phyloP scores from a whole-genome alignment of 2,329 filamentous ascomycete species.

The Herpomyces periplanetae region DNA sequence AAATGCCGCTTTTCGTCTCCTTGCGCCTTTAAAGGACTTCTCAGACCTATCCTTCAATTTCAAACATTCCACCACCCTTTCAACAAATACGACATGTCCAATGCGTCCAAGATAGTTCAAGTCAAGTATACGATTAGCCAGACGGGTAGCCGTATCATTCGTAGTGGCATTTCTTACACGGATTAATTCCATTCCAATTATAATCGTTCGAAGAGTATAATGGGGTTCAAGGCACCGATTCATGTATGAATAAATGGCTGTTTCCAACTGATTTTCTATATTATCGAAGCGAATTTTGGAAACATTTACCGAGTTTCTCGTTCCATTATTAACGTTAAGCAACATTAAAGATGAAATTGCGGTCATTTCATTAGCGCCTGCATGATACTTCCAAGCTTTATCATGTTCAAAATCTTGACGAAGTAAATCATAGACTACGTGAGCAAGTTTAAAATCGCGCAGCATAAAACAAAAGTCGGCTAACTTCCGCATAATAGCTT shows the following conservation, averaged over 20 bases:
- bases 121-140: constrained; percentile 44
- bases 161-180: constrained; percentile 37
- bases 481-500: constrained; percentile 66
- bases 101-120: constrained; percentile 29
- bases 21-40: constrained; percentile 22
- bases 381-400: constrained; percentile 86
- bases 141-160: constrained; percentile 50
- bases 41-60: constrained; percentile 26
- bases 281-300: constrained; percentile 24
- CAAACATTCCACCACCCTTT: constrained; percentile 55
- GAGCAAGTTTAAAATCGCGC: constrained; percentile 66
- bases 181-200: constrained; percentile 40
- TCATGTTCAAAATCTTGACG: constrained; percentile 65
- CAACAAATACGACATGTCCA: constrained; percentile 44
- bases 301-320: too few relatives aligned
- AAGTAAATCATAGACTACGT: constrained; percentile 64
- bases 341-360: constrained; percentile 45
- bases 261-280: constrained; percentile 54
- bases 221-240: constrained; percentile 44
- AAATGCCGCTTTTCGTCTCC: constrained; percentile 47
- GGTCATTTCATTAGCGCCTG: constrained; percentile 77
- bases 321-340: constrained; percentile 23
- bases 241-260: constrained; percentile 63
- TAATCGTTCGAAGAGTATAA: constrained; percentile 34
- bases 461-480: constrained; percentile 93